These are phyloP conservation scores for Kuraishia molischiana DNA, from an alignment of 805 yeast genomes.

Conservation along the genomic window DNA sequence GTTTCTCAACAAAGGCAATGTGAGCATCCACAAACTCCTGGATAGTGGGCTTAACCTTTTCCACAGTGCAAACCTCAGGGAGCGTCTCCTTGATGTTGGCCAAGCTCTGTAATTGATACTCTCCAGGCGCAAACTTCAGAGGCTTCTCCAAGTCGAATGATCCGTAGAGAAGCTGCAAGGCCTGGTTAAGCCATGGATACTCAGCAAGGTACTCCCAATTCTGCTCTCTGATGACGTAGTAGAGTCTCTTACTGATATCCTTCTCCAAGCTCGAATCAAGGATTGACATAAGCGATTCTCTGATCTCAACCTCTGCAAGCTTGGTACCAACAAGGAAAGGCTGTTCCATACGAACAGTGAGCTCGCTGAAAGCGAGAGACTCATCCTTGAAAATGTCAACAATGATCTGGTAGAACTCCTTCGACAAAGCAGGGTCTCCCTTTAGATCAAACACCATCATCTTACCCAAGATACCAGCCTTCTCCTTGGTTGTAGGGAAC, in stretches of 20 bases:
- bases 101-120: constrained; percentile 45
- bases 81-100: constrained; percentile 21
- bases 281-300: constrained; percentile 72
- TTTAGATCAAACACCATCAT: constrained; percentile 89
- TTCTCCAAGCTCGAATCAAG: constrained; percentile 69
- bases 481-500: constrained; percentile 92
- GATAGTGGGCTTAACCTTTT: background rate
- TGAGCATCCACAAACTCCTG: constrained; percentile 12
- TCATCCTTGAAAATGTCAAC: constrained; percentile 82
- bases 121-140: constrained; percentile 34
- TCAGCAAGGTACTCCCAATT: constrained; percentile 96
- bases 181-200: constrained; percentile 92
- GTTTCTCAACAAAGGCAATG: constrained; percentile 10
- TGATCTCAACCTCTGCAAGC: constrained; percentile 60
- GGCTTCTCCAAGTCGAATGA: constrained; percentile 47
- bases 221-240: constrained; percentile 87
- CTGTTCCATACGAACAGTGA: constrained; percentile 92
- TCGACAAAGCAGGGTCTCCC: constrained; percentile 71
- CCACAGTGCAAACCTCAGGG: constrained; percentile 3
- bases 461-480: constrained; percentile 86
- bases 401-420: constrained; percentile 76
- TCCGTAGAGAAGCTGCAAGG: constrained; percentile 76
- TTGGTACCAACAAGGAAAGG: constrained; percentile 93
- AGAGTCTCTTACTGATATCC: constrained; percentile 68
- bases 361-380: constrained; percentile 69